Percentiles rank a stretch among this genome's conserved stretches.
Evolutionary conservation across 306 rosid genomes (phyloP).

Genomic region (Prinsepia uniflora): DNA sequence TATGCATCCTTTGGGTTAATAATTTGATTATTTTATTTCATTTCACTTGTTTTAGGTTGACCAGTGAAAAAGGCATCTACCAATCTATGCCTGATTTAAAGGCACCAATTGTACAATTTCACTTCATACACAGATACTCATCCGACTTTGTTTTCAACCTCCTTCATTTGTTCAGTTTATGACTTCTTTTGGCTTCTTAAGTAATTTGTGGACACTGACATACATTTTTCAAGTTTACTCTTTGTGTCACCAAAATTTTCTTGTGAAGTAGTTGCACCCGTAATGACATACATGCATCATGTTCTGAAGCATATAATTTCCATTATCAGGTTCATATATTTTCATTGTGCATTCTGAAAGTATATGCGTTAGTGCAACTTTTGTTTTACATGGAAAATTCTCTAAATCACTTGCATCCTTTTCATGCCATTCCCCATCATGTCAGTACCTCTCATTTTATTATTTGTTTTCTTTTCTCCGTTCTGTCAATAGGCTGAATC

Average conservation of each 20-base stretch:
- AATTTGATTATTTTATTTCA: neutral
- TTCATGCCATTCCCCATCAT: neutral
- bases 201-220: neutral
- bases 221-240: neutral
- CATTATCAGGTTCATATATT: neutral
- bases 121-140: too few species aligned
- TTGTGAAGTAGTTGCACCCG: neutral
- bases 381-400: neutral
- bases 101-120: neutral
- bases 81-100: neutral
- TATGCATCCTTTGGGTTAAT: neutral
- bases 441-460: neutral
- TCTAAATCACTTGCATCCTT: neutral
- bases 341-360: neutral
- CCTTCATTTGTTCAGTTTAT: too few species aligned
- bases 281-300: neutral
- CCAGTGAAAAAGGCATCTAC: neutral
- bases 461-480: neutral
- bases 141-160: too few species aligned
- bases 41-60: neutral
- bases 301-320: neutral
- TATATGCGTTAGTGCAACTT: neutral
- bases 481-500: conserved; percentile 47
- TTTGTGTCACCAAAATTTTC: neutral
- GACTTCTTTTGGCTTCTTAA: too few species aligned